Evolutionary conservation across 768 basidiomycete species (phyloP).

Genomic region (Kwoniella dejecticola): DNA sequence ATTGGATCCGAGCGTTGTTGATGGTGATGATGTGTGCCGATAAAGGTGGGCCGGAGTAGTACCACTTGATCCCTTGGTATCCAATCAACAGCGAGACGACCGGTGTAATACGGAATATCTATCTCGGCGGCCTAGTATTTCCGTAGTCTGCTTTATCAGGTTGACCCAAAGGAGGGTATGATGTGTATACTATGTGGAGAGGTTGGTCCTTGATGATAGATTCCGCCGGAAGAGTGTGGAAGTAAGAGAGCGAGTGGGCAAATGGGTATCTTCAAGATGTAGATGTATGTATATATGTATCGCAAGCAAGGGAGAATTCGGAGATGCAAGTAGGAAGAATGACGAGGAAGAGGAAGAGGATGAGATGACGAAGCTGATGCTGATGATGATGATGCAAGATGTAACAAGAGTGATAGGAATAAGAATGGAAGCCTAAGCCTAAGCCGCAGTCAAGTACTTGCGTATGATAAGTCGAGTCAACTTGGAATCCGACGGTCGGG

Average conservation of each 20-base stretch:
- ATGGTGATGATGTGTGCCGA: too few relatives aligned
- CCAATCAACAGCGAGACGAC: too few relatives aligned
- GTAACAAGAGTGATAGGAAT: not conserved
- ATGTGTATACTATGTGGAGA: too few relatives aligned
- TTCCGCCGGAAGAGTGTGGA: too few relatives aligned
- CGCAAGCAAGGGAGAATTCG: not conserved
- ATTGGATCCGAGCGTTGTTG: too few relatives aligned
- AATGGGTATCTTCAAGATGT: not conserved
- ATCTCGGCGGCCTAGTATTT: too few relatives aligned
- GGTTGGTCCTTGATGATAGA: too few relatives aligned
- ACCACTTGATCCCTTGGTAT: too few relatives aligned
- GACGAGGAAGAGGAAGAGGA: not conserved
- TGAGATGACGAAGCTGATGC: not conserved
- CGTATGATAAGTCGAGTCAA: not conserved
- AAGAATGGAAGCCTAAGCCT: constrained; percentile 1
- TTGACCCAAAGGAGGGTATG: too few relatives aligned
- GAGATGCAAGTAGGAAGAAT: not conserved
- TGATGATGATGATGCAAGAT: not conserved
- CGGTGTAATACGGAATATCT: too few relatives aligned
- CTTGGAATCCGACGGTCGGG: not conserved
- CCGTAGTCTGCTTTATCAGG: too few relatives aligned
- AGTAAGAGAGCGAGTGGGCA: not conserved
- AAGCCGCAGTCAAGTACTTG: not conserved
- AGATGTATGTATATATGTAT: constrained; percentile 3
- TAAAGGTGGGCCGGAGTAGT: too few relatives aligned